These are phyloP conservation scores for Phytophthora sansomeana DNA, from an alignment of 352 stramenopile genomes.

Conservation along the genomic window DNA sequence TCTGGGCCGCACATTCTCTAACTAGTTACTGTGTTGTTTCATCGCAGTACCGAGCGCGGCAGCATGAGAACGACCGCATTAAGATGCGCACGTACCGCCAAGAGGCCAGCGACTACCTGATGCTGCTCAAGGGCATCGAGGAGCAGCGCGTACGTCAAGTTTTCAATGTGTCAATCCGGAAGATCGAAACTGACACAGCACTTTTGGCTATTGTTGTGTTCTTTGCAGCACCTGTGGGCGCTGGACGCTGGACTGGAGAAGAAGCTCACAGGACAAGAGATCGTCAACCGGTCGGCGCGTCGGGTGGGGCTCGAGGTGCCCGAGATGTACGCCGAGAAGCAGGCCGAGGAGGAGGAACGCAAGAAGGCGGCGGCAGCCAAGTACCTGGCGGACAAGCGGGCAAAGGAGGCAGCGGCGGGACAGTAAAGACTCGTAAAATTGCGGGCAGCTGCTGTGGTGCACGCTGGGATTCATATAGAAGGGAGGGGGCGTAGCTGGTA, in stretches of 20 bases:
- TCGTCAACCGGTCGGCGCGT: slow-evolving; percentile 79
- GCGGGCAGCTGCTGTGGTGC: too few species aligned
- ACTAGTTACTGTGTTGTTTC: slow-evolving; percentile 5
- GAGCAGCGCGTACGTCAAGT: slow-evolving; percentile 69
- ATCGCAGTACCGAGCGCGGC: slow-evolving; percentile 69
- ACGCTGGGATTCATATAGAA: slow-evolving; percentile 22
- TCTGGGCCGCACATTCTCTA: slow-evolving; percentile 15
- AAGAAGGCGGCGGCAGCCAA: slow-evolving; percentile 54
- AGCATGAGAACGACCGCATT: slow-evolving; percentile 77
- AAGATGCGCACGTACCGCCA: slow-evolving; percentile 78
- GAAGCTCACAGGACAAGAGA: slow-evolving; percentile 71
- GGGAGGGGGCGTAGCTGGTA: slow-evolving; percentile 14
- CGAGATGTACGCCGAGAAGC: slow-evolving; percentile 77
- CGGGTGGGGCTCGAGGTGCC: slow-evolving; percentile 82
- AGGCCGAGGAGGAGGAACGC: slow-evolving; percentile 39
- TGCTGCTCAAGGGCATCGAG: slow-evolving; percentile 71
- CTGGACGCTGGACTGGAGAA: slow-evolving; percentile 77
- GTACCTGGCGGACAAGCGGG: slow-evolving; percentile 64
- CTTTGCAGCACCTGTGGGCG: slow-evolving; percentile 67
- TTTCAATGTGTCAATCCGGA: slow-evolving; percentile 7
- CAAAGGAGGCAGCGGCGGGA: slow-evolving; percentile 41
- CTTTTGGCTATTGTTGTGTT: slow-evolving; percentile 19
- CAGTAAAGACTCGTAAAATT: slow-evolving; percentile 14
- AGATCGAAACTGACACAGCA: slow-evolving; percentile 15
- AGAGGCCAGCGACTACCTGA: slow-evolving; percentile 76